phyloP scores from a whole-genome alignment of 495 filamentous ascomycete genomes.

The Penicillium pulvis region DNA sequence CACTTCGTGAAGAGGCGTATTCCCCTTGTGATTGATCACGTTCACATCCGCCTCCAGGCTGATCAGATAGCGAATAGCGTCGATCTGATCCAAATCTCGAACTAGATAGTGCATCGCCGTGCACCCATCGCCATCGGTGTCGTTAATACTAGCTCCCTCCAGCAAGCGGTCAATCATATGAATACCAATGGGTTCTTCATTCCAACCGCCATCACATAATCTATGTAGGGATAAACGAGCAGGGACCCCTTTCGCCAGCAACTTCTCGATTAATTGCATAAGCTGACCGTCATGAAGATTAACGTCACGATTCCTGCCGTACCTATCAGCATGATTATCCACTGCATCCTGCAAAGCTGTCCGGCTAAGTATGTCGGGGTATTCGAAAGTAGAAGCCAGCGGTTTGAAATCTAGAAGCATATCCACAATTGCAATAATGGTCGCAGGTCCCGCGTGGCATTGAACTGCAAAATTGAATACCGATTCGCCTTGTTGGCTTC shows the following conservation, averaged over 20 bases:
- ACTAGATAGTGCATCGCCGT: constrained; percentile 6
- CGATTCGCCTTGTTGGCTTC: background rate
- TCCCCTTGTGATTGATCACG: constrained; percentile 1
- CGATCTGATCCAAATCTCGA: background rate
- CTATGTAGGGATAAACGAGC: background rate
- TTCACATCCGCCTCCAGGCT: background rate
- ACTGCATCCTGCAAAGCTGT: background rate
- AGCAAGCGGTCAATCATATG: background rate
- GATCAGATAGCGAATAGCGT: constrained; percentile 4
- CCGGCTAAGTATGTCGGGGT: background rate
- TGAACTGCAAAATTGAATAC: background rate
- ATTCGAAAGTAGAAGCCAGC: background rate
- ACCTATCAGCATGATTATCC: background rate
- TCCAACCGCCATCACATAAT: background rate
- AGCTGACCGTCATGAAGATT: background rate
- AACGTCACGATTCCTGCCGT: too few species aligned
- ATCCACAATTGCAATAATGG: background rate
- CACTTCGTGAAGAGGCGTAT: background rate
- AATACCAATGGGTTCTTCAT: background rate
- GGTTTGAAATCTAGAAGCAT: background rate
- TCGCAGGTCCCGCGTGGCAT: background rate
- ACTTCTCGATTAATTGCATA: background rate
- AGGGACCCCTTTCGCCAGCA: background rate
- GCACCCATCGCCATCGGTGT: background rate
- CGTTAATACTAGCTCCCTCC: background rate